phyloP scores from a whole-genome alignment of 2,329 filamentous ascomycete species.

The Endothia cerciana region DNA sequence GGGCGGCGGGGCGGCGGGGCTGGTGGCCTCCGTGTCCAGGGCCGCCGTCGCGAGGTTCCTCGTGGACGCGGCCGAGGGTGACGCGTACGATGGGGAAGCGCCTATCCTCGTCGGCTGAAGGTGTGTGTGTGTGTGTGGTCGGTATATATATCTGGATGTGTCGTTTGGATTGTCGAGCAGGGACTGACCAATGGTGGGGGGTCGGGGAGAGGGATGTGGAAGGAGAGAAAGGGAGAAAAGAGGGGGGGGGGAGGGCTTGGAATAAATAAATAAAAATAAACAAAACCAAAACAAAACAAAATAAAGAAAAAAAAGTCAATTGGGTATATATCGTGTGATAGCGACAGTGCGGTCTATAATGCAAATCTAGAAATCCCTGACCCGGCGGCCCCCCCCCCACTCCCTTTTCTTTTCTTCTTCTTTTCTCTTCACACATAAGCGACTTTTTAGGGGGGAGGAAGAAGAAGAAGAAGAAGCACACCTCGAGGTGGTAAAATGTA shows the following conservation, averaged over 20 bases:
- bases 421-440: background rate
- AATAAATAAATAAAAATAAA: too few relatives aligned
- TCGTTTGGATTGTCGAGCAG: too few relatives aligned
- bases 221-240: background rate
- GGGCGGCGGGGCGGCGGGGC: constrained; percentile 40
- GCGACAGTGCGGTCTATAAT: constrained; percentile 8
- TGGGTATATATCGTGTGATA: constrained; percentile 17
- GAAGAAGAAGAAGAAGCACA: background rate
- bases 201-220: background rate
- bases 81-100: constrained; percentile 38
- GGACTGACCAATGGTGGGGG: too few relatives aligned
- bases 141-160: too few relatives aligned
- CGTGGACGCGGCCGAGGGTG: constrained; percentile 40
- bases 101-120: constrained; percentile 16
- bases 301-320: background rate
- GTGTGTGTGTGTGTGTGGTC: too few relatives aligned
- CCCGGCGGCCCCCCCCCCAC: too few relatives aligned
- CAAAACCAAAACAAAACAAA: background rate
- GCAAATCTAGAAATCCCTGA: background rate
- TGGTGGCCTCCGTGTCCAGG: constrained; percentile 37
- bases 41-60: constrained; percentile 45
- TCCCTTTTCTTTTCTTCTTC: too few relatives aligned
- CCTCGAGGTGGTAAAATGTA: background rate
- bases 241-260: too few relatives aligned
- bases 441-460: background rate